Base-by-base conservation (phyloP, 2,329 filamentous ascomycete species). In the Magnaporthiopsis poae region DNA sequence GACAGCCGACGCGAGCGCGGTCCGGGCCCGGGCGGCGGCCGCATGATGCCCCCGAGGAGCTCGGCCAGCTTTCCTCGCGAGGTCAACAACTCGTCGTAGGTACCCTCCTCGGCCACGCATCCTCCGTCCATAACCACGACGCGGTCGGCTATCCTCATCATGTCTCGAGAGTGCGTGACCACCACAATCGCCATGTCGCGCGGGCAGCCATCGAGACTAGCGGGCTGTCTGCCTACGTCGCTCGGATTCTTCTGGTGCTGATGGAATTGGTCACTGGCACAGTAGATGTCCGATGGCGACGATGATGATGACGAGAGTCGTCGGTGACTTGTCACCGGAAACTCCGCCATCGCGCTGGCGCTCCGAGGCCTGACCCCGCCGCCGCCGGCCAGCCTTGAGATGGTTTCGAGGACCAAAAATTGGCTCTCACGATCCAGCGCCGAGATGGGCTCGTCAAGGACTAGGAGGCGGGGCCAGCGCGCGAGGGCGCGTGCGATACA, bases 391-490 rank as follows among this genome's bases (percentile, higher is more conserved):
- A 56, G 46, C 7, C n/a, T n/a, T 9, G 12, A n/a, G 4, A 56
- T 56, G 2, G 46, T 56, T 25, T 56, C 46, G 11, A 60, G 21
- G 12, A 25, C 46, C 29, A 21, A 18, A 25, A 60, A 12, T n/a
- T 18, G 25, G 27, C 63, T 8, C 70, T 88, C 84, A 0, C 83
- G 81, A 72, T 97, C 93, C 0, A 98, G 80, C 0, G 90, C 89
- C 33, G 88, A 90, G 0, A 93, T 97, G 0, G 92, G 91, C 77
- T 97, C 93, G 71, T 98, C 94, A 1, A 97, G 78, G 2, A 97
- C 83, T 21, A 97, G 78, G 2, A 97, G 80, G 60, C 84, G 82
- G 0, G 92, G 92, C 18, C 82, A 80, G 0, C 91, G 83, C 0
- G 90, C 83, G 0, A 97, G 79, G 0, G 92, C 92, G 1, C 93